These are phyloP conservation scores for Kondoa malvinella DNA, from an alignment of 768 basidiomycete genomes.

Conservation along the genomic window DNA sequence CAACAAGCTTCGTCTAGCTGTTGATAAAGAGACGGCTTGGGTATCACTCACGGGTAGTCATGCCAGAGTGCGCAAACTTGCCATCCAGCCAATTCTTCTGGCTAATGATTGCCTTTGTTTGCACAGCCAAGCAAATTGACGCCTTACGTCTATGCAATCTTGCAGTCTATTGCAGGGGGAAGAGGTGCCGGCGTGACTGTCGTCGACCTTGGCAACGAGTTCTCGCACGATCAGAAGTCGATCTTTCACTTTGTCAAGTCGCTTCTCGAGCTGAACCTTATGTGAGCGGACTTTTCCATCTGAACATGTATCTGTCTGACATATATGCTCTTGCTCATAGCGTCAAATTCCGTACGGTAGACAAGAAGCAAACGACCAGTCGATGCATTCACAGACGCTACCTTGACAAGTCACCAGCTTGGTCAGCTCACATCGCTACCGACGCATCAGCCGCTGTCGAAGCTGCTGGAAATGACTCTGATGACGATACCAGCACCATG, in stretches of 20 bases:
- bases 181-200: constrained; percentile 60
- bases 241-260: constrained; percentile 72
- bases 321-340: constrained; percentile 8
- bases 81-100: background rate
- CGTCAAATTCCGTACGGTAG: constrained; percentile 23
- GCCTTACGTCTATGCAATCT: constrained; percentile 64
- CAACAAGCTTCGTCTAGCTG: constrained; percentile 46
- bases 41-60: constrained; percentile 70
- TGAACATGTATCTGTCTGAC: background rate
- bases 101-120: background rate
- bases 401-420: constrained; percentile 49
- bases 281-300: constrained; percentile 7
- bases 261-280: constrained; percentile 47
- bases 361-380: constrained; percentile 37
- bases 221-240: constrained; percentile 74
- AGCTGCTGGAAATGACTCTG: constrained; percentile 25
- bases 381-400: constrained; percentile 71
- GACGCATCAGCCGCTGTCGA: constrained; percentile 16
- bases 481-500: constrained; percentile 18
- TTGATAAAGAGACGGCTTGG: constrained; percentile 56
- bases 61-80: constrained; percentile 44
- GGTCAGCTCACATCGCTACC: constrained; percentile 16
- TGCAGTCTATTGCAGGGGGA: constrained; percentile 69
- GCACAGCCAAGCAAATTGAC: constrained; percentile 58
- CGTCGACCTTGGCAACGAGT: constrained; percentile 55